Base-by-base conservation (phyloP, 1,284 basidiomycete species). In the Moniliella sp. region DNA sequence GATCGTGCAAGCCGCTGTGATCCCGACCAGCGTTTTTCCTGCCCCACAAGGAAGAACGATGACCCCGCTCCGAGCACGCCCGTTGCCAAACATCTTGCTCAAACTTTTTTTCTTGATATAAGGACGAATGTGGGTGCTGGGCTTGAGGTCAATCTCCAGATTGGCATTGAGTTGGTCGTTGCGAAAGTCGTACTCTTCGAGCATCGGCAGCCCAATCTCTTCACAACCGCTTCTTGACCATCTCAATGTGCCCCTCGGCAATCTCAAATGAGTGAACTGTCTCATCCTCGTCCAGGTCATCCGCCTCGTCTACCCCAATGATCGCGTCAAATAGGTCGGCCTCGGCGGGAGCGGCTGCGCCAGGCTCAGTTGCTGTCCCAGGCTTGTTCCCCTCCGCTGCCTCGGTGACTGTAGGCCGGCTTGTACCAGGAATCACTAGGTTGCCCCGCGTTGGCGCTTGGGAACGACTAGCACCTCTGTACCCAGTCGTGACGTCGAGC, bases 41-140 rank as follows among this genome's bases (percentile, higher is more conserved):
- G 91, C 91, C 39, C 91, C 91, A 57, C 91, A 99, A 25, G 91
- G 91, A 18, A 99, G 67, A 3, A 99, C 91, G 43, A 99, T 97
- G 49, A 99, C 97, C 3, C 91, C 91, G 29, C 86, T 93, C 7
- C 56, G 36, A 5, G 56, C 56, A 30, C 56, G 49, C 16, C 56
- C 54, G 21, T 59, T 59, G 25, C 56, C 54, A 18, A 59, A 59
- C 56, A 59, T 59, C 40, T 59, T 59, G 32, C 48, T 47, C 5
- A 59, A 42, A 31, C 49, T 53, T 43, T 59, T 59, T n/a, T 23
- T n/a, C 34, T 59, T n/a, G n/a, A n/a, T 54, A 32, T 59, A 59
- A 1, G 56, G 56, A 25, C 56, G 44, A 28, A 59, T 59, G 26
- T 57, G 54, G 2, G 56, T 59, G 32, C 49, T 50, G 15, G 56